Percentiles rank a stretch among this genome's conserved stretches.
phyloP scores from a whole-genome alignment of 768 basidiomycete genomes.

The Crucibulum laeve region DNA sequence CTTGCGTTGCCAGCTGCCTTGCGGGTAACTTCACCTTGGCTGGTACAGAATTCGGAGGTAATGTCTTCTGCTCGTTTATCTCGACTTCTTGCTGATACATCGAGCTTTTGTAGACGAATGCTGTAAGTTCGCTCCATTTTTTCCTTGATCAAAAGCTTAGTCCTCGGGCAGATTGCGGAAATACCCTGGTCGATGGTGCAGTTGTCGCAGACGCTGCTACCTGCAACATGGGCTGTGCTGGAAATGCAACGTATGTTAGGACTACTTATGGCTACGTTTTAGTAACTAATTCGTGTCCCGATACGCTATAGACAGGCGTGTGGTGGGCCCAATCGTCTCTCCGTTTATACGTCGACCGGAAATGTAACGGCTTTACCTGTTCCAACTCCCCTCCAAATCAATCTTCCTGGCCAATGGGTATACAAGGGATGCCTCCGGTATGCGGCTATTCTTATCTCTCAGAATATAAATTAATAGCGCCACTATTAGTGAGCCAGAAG shows the following conservation, averaged over 20 bases:
- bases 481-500: constrained; percentile 41
- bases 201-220: constrained; percentile 38
- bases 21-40: constrained; percentile 59
- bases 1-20: constrained; percentile 58
- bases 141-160: background rate
- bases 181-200: constrained; percentile 60
- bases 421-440: constrained; percentile 70
- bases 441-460: constrained; percentile 13
- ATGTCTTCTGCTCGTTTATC: constrained; percentile 15
- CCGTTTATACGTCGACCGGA: constrained; percentile 55
- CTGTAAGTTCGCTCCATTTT: constrained; percentile 27
- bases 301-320: constrained; percentile 50
- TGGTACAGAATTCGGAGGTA: constrained; percentile 63
- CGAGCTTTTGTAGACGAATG: constrained; percentile 28
- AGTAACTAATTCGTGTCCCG: constrained; percentile 5
- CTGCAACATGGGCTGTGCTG: constrained; percentile 76
- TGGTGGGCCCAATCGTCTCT: constrained; percentile 69
- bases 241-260: constrained; percentile 54
- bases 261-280: constrained; percentile 2
- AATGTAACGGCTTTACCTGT: constrained; percentile 54
- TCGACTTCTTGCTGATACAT: background rate
- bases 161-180: constrained; percentile 56
- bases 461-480: background rate
- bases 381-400: constrained; percentile 49
- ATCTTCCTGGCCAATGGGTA: constrained; percentile 57